Evolutionary conservation across 441 rosid genomes (phyloP).

Genomic region (Dalechampia spathulata): DNA sequence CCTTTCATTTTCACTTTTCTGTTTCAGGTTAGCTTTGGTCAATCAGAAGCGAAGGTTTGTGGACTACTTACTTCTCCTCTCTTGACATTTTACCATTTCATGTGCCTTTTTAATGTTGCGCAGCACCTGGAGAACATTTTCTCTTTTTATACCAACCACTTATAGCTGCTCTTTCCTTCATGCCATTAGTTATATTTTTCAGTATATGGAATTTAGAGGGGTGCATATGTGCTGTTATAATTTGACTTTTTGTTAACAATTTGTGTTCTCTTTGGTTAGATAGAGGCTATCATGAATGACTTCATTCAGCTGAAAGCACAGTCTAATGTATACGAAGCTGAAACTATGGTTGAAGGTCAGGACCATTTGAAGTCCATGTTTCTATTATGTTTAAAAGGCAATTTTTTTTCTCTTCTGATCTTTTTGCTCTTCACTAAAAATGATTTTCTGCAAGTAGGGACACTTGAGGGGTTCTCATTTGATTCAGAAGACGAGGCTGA

Average conservation of each 20-base stretch:
- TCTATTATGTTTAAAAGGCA: background rate
- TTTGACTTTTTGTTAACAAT: background rate
- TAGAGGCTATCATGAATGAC: constrained; percentile 91
- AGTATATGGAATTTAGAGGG: background rate
- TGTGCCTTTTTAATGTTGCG: background rate
- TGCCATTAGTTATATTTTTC: background rate
- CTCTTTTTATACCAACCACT: background rate
- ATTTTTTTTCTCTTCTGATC: background rate
- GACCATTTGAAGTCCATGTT: constrained; percentile 8
- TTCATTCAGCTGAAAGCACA: constrained; percentile 80
- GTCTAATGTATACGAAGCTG: constrained; percentile 79
- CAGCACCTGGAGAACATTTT: background rate
- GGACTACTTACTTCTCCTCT: background rate
- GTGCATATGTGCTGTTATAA: background rate
- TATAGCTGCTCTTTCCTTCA: background rate
- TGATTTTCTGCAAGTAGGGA: constrained; percentile 41
- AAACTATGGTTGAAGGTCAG: constrained; percentile 96
- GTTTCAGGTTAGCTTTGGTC: constrained; percentile 83
- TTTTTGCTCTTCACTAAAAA: constrained; percentile 2
- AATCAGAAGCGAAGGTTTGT: constrained; percentile 93
- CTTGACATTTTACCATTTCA: background rate
- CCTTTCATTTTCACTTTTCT: constrained; percentile 4
- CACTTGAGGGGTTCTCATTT: constrained; percentile 77
- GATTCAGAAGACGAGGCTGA: constrained; percentile 86
- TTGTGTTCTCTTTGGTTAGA: constrained; percentile 30